Evolutionary conservation across 2,329 filamentous ascomycete species (phyloP).

Genomic region (Epichloe gansuensis): DNA sequence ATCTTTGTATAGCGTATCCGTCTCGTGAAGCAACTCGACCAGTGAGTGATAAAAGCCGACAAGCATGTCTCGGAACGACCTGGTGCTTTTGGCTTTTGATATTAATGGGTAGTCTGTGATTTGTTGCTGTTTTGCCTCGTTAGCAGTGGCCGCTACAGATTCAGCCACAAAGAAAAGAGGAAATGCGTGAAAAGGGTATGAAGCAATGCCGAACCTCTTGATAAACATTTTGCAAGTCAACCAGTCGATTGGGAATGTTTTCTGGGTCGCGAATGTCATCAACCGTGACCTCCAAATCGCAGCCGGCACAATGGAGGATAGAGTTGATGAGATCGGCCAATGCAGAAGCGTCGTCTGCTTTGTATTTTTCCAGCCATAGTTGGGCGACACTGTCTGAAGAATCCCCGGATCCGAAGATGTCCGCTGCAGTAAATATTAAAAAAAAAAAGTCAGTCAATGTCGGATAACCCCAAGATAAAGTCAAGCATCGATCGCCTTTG

Average conservation of each 20-base stretch:
- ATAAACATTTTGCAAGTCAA: conserved; percentile 79
- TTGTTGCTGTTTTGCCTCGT: conserved; percentile 39
- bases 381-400: conserved; percentile 43
- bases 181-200: background rate
- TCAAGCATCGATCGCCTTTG: background rate
- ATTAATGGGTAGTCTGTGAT: conserved; percentile 88
- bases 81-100: conserved; percentile 62
- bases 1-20: conserved; percentile 69
- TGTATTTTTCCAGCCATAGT: conserved; percentile 47
- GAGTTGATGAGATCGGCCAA: conserved; percentile 54
- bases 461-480: background rate
- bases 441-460: conserved; percentile 1
- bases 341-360: conserved; percentile 38
- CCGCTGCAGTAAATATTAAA: conserved; percentile 30
- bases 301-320: conserved; percentile 61
- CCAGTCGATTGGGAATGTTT: conserved; percentile 63
- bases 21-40: conserved; percentile 65
- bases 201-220: conserved; percentile 47
- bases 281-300: conserved; percentile 61
- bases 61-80: conserved; percentile 65
- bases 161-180: background rate
- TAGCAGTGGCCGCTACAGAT: conserved; percentile 10
- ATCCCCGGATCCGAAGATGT: conserved; percentile 49
- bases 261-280: conserved; percentile 86
- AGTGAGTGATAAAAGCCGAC: conserved; percentile 68